Conservation (phyloP, 257 asterid genomes). For the Salvia miltiorrhiza region DNA sequence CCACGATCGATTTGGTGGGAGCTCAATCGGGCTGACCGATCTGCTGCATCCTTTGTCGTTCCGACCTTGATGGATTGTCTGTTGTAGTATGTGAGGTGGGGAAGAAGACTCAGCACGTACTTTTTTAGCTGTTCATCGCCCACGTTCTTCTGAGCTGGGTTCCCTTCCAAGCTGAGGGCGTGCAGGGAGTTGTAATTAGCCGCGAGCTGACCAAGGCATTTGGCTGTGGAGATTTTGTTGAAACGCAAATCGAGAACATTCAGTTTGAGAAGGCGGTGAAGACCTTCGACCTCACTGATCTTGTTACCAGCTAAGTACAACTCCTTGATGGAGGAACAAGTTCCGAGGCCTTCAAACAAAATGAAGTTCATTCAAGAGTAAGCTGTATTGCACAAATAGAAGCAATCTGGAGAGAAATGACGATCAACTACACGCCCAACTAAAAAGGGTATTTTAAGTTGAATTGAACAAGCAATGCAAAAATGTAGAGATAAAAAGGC, state of each 20-base stretch:
- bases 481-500: background rate
- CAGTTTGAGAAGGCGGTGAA: constrained; percentile 90
- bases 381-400: background rate
- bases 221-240: constrained; percentile 91
- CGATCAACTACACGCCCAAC: background rate
- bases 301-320: constrained; percentile 92
- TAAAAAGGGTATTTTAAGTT: background rate
- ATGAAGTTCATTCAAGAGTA: constrained; percentile 8
- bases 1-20: constrained; percentile 60
- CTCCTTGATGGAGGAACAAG: constrained; percentile 88
- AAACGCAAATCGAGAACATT: constrained; percentile 79
- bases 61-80: constrained; percentile 69
- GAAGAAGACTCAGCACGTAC: constrained; percentile 75
- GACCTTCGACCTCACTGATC: constrained; percentile 97
- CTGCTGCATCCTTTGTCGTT: constrained; percentile 59
- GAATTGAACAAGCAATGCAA: background rate
- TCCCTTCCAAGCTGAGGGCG: constrained; percentile 89
- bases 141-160: constrained; percentile 92
- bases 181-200: constrained; percentile 87
- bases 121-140: constrained; percentile 89
- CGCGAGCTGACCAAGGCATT: constrained; percentile 95
- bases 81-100: constrained; percentile 72
- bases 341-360: constrained; percentile 68
- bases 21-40: constrained; percentile 63
- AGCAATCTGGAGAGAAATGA: background rate